Percentiles rank a stretch among this genome's conserved stretches.
These are phyloP conservation scores for Westerdykella aurantiaca DNA, from an alignment of 2,329 filamentous ascomycete species.

Conservation along the genomic window DNA sequence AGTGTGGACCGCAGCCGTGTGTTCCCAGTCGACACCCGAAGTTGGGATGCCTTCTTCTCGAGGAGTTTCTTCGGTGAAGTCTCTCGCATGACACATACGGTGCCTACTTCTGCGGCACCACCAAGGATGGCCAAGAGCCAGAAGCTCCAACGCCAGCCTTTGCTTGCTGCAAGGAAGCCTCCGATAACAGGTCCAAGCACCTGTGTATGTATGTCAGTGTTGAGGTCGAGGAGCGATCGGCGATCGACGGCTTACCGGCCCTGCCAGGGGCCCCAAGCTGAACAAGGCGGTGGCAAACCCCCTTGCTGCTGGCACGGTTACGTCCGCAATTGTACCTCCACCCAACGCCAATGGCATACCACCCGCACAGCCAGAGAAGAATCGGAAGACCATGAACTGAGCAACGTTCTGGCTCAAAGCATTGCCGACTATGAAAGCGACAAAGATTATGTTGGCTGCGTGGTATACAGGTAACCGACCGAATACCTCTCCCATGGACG, in stretches of 20 bases:
- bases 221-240: no score
- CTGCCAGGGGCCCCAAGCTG: constrained; percentile 11
- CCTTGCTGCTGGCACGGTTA: constrained; percentile 14
- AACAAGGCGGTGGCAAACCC: constrained; percentile 19
- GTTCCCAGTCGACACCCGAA: constrained; percentile 24
- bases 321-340: constrained; percentile 19
- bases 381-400: constrained; percentile 52
- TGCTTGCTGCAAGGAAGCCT: constrained; percentile 9
- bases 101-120: constrained; percentile 19
- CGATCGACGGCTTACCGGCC: constrained; percentile 7
- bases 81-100: constrained; percentile 23
- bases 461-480: constrained; percentile 35
- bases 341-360: constrained; percentile 14
- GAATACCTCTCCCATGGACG: constrained; percentile 22
- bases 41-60: constrained; percentile 25
- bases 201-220: no score
- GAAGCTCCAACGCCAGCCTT: constrained; percentile 16
- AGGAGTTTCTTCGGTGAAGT: constrained; percentile 31
- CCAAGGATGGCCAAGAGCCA: constrained; percentile 7
- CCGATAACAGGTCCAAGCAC: constrained; percentile 14
- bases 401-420: constrained; percentile 50
- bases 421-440: constrained; percentile 56
- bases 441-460: constrained; percentile 53
- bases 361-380: constrained; percentile 35
- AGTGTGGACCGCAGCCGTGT: constrained; percentile 26